These are phyloP conservation scores for Pterulicium gracile DNA, from an alignment of 1,284 basidiomycete genomes.

Conservation along the genomic window DNA sequence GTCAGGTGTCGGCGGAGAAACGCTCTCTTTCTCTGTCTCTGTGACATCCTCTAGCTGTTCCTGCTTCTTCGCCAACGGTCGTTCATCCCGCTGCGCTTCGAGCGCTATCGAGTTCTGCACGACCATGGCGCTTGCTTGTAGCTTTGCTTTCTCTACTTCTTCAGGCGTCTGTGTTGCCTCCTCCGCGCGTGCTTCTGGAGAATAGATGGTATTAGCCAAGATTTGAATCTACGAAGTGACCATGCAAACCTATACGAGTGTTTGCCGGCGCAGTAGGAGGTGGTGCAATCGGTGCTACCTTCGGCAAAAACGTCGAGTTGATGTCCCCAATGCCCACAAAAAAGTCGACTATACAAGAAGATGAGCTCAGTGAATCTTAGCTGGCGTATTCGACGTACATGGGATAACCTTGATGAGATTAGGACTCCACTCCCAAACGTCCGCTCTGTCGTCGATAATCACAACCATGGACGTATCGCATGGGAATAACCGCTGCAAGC, in stretches of 20 bases:
- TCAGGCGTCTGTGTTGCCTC: constrained; percentile 22
- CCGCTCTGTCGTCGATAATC: constrained; percentile 95
- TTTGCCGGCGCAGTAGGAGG: constrained; percentile 20
- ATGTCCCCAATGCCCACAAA: constrained; percentile 99
- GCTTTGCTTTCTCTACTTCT: constrained; percentile 32
- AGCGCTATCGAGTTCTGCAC: constrained; percentile 60
- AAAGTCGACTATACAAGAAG: constrained; percentile 68
- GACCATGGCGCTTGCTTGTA: constrained; percentile 43
- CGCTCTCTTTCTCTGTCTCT: constrained; percentile 12
- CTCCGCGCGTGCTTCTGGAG: constrained; percentile 15
- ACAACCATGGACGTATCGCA: constrained; percentile 98
- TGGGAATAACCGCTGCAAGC: constrained; percentile 84
- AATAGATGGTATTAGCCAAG: constrained; percentile 8
- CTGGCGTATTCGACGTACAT: constrained; percentile 47
- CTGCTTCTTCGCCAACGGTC: constrained; percentile 84
- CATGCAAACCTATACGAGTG: constrained; percentile 6
- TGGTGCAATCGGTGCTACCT: constrained; percentile 43
- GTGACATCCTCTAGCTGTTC: constrained; percentile 53
- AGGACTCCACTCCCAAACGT: constrained; percentile 95
- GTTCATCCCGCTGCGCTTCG: constrained; percentile 75
- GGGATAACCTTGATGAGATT: constrained; percentile 96
- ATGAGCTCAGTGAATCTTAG: constrained; percentile 4
- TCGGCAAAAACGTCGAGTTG: constrained; percentile 88
- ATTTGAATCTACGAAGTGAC: not conserved
- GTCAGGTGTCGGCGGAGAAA: constrained; percentile 11